Base-by-base conservation (phyloP, 108 stramenopile species). In the Skeletonema menzelii region DNA sequence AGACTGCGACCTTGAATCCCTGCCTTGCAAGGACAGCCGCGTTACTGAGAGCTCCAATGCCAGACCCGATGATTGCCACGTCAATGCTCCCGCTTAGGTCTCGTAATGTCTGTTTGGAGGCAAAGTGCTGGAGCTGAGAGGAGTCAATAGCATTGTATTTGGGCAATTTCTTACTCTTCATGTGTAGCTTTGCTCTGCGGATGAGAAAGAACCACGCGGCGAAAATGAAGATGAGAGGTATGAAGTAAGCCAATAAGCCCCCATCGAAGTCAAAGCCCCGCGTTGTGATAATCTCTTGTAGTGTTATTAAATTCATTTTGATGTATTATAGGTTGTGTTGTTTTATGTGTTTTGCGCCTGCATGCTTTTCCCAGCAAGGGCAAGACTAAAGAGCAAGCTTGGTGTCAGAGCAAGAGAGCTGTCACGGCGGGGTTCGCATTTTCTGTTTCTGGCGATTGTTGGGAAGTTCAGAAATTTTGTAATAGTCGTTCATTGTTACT, bases 1-100 rank as follows among this genome's bases (percentile, higher is more conserved):
- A 77, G 12, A 85, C 80, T 22, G 75, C 73, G 5, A 85, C 85
- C 27, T 65, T 82, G n/a, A 59, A 63, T 32, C 85, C 85, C 24
- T 76, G 60, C 8, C 72, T 37, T 12, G 85, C 20, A 13, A 85
- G 58, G 8, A 42, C 69, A 2, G 77, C 70, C 11, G 76, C 85
- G 32, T 62, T 76, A 8, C 69, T 63, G 5, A 85, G 55, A 27
- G 73, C 85, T 10, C 82, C 82, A 32, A 85, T 80, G n/a, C 85
- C 85, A 59, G 56, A 59, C 8, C 85, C 85, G 59, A 85, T 71
- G 20, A 85, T 47, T 30, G 79, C 70, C 12, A 62, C 79, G 47
- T 85, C 85, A 47, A 82, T 74, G 22, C 63, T 65, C 1, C 82
- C 82, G 55, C 69, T 70, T 11, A 76, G 34, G 8, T 65, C 69